These are phyloP conservation scores for Zygotorulaspora chibaensis DNA, from an alignment of 805 yeast species.

Conservation along the genomic window DNA sequence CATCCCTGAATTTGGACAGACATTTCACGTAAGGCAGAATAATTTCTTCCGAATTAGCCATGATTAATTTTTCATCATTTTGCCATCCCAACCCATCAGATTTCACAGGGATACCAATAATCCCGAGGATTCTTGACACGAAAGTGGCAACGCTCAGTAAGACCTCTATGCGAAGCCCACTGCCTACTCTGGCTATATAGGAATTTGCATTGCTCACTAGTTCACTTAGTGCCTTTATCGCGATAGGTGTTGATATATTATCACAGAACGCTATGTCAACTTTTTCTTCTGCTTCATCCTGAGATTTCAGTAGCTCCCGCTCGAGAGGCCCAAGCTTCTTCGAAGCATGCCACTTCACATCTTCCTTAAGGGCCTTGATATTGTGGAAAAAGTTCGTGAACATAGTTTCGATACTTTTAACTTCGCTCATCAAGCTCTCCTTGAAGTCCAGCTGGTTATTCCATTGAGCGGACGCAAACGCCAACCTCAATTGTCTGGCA, in stretches of 20 bases:
- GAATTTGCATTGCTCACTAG: conserved; percentile 67
- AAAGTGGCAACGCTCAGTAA: conserved; percentile 60
- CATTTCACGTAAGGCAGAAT: conserved; percentile 77
- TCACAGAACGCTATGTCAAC: conserved; percentile 84
- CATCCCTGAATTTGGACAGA: conserved; percentile 75
- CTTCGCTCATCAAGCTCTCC: conserved; percentile 71
- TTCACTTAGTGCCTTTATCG: conserved; percentile 59
- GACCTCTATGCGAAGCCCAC: conserved; percentile 59
- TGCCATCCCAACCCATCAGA: conserved; percentile 79
- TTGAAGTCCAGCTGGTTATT: conserved; percentile 89
- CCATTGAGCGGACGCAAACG: conserved; percentile 91
- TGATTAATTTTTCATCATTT: conserved; percentile 34
- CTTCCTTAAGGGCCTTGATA: conserved; percentile 75
- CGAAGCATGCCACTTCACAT: conserved; percentile 59
- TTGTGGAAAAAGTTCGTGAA: conserved; percentile 80
- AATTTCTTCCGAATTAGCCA: conserved; percentile 52
- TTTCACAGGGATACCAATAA: conserved; percentile 75
- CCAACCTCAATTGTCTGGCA: conserved; percentile 81
- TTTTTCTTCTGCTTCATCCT: conserved; percentile 48
- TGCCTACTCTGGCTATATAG: conserved; percentile 56
- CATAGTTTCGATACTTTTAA: conserved; percentile 67
- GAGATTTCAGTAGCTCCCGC: conserved; percentile 48
- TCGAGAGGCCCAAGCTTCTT: conserved; percentile 59
- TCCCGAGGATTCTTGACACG: conserved; percentile 62
- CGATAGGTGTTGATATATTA: conserved; percentile 76